Conservation (phyloP, 495 filamentous ascomycete genomes). For the Cenococcum geophilum region DNA sequence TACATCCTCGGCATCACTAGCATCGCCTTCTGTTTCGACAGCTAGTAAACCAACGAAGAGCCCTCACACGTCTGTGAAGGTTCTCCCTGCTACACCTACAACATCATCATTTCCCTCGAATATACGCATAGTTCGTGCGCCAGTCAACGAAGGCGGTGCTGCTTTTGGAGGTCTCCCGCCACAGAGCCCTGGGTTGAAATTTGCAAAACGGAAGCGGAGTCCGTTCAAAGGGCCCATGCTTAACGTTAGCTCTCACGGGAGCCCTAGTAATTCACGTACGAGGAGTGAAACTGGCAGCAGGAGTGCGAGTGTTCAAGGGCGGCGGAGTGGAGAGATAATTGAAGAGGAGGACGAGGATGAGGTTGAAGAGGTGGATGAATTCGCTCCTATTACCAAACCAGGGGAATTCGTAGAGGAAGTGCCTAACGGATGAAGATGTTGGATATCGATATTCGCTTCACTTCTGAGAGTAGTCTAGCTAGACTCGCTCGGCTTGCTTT, state of each 20-base stretch:
- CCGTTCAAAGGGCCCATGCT: slow-evolving; percentile 84
- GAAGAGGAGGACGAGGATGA: slow-evolving; percentile 80
- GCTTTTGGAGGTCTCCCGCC: slow-evolving; percentile 42
- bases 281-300: slow-evolving; percentile 39
- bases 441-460: too few species aligned
- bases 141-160: slow-evolving; percentile 32
- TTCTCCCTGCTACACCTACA: slow-evolving; percentile 87
- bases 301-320: slow-evolving; percentile 49
- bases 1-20: slow-evolving; percentile 69
- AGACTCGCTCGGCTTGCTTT: too few species aligned
- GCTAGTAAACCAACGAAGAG: slow-evolving; percentile 47
- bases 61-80: slow-evolving; percentile 78
- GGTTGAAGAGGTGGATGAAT: slow-evolving; percentile 49
- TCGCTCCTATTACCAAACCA: slow-evolving; percentile 29
- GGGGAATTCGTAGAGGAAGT: slow-evolving; percentile 25
- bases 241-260: slow-evolving; percentile 40
- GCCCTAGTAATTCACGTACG: slow-evolving; percentile 27
- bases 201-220: slow-evolving; percentile 83
- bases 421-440: background rate
- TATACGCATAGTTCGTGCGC: slow-evolving; percentile 67
- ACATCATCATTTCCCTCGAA: slow-evolving; percentile 73
- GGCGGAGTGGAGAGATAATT: slow-evolving; percentile 67
- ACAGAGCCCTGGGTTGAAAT: slow-evolving; percentile 61
- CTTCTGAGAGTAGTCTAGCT: too few species aligned
- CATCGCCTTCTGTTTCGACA: slow-evolving; percentile 55